phyloP scores from a whole-genome alignment of 2,329 filamentous ascomycete genomes.

The Paraconiothyrium sp. region DNA sequence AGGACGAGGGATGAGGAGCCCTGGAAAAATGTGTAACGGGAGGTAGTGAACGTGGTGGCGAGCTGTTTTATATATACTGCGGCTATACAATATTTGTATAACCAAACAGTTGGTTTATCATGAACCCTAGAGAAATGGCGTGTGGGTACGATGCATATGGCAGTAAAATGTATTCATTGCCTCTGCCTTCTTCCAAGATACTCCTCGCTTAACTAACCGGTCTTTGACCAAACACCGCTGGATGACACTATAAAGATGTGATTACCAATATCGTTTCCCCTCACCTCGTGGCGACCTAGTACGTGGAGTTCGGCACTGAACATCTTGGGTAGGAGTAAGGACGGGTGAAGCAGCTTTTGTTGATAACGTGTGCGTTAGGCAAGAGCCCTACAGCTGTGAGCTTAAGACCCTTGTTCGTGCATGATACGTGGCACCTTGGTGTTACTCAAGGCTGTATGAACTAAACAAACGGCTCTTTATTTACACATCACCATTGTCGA shows the following conservation, averaged over 20 bases:
- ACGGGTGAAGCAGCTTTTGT: conserved; percentile 4
- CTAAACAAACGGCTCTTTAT: conserved; percentile 1
- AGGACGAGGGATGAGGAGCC: conserved; percentile 6
- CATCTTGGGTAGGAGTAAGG: conserved; percentile 3
- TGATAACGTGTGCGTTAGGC: conserved; percentile 2
- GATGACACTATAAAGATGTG: conserved; percentile 2
- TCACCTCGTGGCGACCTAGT: not conserved
- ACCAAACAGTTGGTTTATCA: conserved; percentile 3
- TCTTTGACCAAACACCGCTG: not conserved
- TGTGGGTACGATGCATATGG: conserved; percentile 1
- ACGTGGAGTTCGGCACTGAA: not conserved
- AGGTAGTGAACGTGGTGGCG: not conserved
- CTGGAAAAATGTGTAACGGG: conserved; percentile 6
- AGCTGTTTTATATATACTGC: not conserved
- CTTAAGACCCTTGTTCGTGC: conserved; percentile 2
- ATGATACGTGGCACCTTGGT: conserved; percentile 2
- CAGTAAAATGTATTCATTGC: conserved; percentile 1
- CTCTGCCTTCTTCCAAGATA: conserved; percentile 2
- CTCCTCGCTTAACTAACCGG: not conserved
- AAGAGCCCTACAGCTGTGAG: conserved; percentile 1
- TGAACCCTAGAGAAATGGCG: not conserved
- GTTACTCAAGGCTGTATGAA: conserved; percentile 3
- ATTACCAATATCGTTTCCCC: not conserved
- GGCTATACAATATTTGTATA: not conserved
- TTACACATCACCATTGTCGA: conserved; percentile 19